Percentiles rank a stretch among this genome's conserved stretches.
These are phyloP conservation scores for Linderniella brevidens DNA, from an alignment of 257 asterid species.

Conservation along the genomic window DNA sequence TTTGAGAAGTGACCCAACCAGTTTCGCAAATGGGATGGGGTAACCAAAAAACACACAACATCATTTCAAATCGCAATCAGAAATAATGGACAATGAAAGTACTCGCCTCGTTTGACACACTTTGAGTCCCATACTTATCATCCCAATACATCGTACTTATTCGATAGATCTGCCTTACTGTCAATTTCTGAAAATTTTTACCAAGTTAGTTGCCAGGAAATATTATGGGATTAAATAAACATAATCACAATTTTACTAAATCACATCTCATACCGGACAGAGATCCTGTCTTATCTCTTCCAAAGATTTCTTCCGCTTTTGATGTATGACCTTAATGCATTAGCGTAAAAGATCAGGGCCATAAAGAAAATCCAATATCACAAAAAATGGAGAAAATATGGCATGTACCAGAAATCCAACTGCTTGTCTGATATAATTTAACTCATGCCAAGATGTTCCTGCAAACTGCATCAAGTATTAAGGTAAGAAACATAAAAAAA, in stretches of 20 bases:
- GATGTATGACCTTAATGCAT: conserved; percentile 74
- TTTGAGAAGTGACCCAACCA: too few species aligned
- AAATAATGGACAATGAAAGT: conserved; percentile 3
- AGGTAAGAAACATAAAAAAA: conserved; percentile 13
- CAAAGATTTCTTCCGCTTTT: conserved; percentile 82
- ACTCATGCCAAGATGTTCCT: conserved; percentile 98
- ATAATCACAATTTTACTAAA: not conserved
- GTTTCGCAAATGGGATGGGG: not conserved
- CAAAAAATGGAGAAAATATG: not conserved
- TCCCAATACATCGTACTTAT: conserved; percentile 99
- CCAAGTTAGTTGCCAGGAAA: not conserved
- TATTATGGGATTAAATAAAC: not conserved
- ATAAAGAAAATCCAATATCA: conserved; percentile 1
- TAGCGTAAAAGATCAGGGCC: conserved; percentile 8
- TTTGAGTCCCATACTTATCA: conserved; percentile 96
- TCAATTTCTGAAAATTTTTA: conserved; percentile 40
- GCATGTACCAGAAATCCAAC: conserved; percentile 86
- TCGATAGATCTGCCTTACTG: conserved; percentile 88
- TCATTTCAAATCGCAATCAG: not conserved
- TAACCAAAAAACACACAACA: not conserved
- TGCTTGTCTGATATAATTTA: conserved; percentile 93
- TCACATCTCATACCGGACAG: conserved; percentile 55
- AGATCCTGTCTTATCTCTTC: conserved; percentile 95
- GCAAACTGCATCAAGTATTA: conserved; percentile 51
- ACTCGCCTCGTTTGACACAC: conserved; percentile 88